Conservation (phyloP, 352 stramenopile genomes). For the Globisporangium yorkense region DNA sequence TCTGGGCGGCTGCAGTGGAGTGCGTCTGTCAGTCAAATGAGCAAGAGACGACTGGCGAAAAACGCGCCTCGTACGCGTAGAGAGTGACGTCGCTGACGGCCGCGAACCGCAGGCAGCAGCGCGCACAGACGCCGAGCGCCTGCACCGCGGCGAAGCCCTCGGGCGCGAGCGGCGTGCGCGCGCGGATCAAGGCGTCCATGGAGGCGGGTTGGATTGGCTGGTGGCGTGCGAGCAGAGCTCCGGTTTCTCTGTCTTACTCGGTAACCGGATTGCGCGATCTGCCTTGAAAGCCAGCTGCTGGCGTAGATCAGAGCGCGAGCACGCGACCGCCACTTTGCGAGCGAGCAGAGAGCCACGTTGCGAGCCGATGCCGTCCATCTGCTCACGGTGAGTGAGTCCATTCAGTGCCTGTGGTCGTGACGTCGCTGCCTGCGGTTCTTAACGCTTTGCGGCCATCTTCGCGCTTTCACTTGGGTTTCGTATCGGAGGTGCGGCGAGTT, state of each 20-base stretch:
- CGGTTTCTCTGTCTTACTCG: too few relatives aligned
- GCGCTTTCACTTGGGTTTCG: not conserved
- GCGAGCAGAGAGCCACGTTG: not conserved
- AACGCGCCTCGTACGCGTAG: conserved; percentile 35
- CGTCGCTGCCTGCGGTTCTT: not conserved
- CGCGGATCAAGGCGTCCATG: conserved; percentile 9
- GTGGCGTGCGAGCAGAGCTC: not conserved
- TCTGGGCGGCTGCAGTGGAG: conserved; percentile 21
- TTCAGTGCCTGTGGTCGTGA: not conserved
- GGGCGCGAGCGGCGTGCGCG: conserved; percentile 21
- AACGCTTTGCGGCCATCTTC: not conserved
- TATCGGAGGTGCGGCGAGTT: conserved; percentile 55
- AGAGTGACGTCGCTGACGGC: conserved; percentile 31
- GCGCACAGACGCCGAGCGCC: conserved; percentile 42
- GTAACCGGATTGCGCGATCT: too few relatives aligned
- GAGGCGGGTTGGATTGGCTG: not conserved
- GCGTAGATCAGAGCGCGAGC: not conserved
- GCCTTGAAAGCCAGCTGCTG: too few relatives aligned
- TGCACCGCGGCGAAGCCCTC: conserved; percentile 18
- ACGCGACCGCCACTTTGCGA: not conserved
- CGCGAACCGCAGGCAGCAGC: conserved; percentile 64
- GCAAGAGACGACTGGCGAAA: not conserved
- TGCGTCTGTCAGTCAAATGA: not conserved
- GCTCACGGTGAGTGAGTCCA: conserved; percentile 11
- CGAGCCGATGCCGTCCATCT: conserved; percentile 58